Base-by-base conservation (phyloP, 2,329 filamentous ascomycete species). In the Aaosphaeria pasadenensis region DNA sequence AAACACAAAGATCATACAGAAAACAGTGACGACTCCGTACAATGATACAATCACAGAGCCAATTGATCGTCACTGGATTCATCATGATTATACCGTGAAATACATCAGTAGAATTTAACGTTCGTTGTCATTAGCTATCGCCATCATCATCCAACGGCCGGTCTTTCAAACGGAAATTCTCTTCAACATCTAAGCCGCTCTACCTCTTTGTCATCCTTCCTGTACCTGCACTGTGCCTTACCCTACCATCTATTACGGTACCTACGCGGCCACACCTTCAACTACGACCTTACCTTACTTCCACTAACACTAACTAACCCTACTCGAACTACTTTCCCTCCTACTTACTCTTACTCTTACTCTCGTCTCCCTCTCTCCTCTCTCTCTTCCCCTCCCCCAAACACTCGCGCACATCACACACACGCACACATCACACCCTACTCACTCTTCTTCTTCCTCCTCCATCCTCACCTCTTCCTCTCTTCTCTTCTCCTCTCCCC, bases 391-490 rank as follows among this genome's bases (percentile, higher is more conserved):
- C 48, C 55, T 45, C 48, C n/a, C 33, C 33, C 33, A 36, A 9
- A 36, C 48, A 24, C 52, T 44, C 38, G 44, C 59, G 52, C 50
- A 43, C 35, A 44, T 39, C 43, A 43, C 54, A 44, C 52, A n/a
- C 40, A 4, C 29, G 7, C n/a, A 17, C 40, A 56, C 48, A 33
- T 30, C 47, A 39, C 43, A 52, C 48, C 49, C 39, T 42, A 36
- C 41, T 46, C 44, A 36, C 44, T 41, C 43, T 57, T 51, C 45
- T 24, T 29, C 40, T 29, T 9, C 39, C 52, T 55, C 60, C 36
- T 66, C 56, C 45, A 29, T 42, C 41, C 54, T 53, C 60, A 51
- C 56, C 44, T 56, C 39, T 11, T 17, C 39, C 52, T 17, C 47
- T 40, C 45, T 39, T 36, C 9, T n/a, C n/a, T 9, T 36, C 33